phyloP scores from a whole-genome alignment of 805 yeast genomes.

The Pichia manshurica region DNA sequence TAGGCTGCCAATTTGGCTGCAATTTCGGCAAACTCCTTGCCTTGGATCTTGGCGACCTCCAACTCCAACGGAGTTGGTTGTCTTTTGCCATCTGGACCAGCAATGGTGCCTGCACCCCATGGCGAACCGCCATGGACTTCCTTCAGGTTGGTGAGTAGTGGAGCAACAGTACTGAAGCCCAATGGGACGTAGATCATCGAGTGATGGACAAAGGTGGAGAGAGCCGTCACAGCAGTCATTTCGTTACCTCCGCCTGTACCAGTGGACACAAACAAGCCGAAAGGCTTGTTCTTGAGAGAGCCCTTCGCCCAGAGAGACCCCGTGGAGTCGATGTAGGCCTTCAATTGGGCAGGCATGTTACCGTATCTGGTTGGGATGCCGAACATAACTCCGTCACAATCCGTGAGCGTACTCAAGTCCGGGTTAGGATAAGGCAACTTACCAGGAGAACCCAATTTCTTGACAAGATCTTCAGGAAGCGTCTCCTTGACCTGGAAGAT shows the following conservation, averaged over 20 bases:
- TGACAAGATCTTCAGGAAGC: conserved; percentile 54
- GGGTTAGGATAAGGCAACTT: conserved; percentile 56
- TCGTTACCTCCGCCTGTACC: conserved; percentile 88
- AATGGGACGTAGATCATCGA: conserved; percentile 77
- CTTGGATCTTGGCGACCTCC: conserved; percentile 61
- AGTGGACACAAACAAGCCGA: conserved; percentile 66
- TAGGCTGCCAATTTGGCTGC: conserved; percentile 4
- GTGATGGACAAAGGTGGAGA: conserved; percentile 68
- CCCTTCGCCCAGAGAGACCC: conserved; percentile 79
- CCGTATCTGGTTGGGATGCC: conserved; percentile 89
- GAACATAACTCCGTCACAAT: conserved; percentile 69
- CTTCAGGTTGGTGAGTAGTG: conserved; percentile 46
- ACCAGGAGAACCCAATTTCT: conserved; percentile 59
- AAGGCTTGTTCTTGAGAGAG: conserved; percentile 66
- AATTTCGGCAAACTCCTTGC: conserved; percentile 45
- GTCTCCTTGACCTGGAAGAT: conserved; percentile 82
- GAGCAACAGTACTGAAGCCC: conserved; percentile 58
- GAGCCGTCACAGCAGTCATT: conserved; percentile 54
- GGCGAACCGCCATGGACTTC: conserved; percentile 78
- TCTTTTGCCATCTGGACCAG: conserved; percentile 76
- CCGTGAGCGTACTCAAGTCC: conserved; percentile 45
- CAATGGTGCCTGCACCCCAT: conserved; percentile 81
- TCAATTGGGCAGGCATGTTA: conserved; percentile 70
- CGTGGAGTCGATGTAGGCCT: conserved; percentile 69
- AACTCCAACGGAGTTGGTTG: conserved; percentile 57